Conservation (phyloP, 2,329 filamentous ascomycete genomes). For the Beauveria bassiana region DNA sequence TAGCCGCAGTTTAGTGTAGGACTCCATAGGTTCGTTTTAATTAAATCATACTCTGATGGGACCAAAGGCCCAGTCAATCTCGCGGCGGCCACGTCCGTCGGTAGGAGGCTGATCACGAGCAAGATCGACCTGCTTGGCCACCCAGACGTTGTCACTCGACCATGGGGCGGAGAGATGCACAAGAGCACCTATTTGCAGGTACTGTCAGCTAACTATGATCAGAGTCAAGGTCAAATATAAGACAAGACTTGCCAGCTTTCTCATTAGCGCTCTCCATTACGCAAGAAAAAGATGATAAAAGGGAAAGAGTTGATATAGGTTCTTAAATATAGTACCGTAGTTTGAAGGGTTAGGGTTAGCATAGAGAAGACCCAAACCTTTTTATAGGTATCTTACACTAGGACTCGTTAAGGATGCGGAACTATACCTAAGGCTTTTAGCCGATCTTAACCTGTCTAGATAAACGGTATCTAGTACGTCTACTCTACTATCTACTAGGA, state of each 20-base stretch:
- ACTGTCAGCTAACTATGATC: background rate
- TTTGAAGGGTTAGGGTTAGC: no score
- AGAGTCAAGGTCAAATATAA: background rate
- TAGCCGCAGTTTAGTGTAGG: background rate
- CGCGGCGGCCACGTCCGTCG: background rate
- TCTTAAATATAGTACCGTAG: no score
- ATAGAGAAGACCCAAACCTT: no score
- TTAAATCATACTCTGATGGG: background rate
- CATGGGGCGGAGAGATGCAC: background rate
- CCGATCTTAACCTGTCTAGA: no score
- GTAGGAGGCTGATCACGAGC: background rate
- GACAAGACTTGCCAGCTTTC: background rate
- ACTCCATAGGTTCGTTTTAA: background rate
- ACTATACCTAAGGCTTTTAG: no score
- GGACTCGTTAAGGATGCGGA: no score
- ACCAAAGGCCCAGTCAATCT: background rate
- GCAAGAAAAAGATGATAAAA: no score
- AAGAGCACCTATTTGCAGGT: background rate
- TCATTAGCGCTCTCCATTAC: background rate
- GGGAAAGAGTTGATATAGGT: no score
- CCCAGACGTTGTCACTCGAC: background rate
- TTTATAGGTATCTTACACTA: no score
- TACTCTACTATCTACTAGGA: no score
- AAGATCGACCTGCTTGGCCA: background rate
- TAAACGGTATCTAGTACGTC: no score